A percentile compares a stretch with the other conserved stretches of the same genome.
phyloP scores from a whole-genome alignment of 306 rosid species.

The Clitoria ternatea region DNA sequence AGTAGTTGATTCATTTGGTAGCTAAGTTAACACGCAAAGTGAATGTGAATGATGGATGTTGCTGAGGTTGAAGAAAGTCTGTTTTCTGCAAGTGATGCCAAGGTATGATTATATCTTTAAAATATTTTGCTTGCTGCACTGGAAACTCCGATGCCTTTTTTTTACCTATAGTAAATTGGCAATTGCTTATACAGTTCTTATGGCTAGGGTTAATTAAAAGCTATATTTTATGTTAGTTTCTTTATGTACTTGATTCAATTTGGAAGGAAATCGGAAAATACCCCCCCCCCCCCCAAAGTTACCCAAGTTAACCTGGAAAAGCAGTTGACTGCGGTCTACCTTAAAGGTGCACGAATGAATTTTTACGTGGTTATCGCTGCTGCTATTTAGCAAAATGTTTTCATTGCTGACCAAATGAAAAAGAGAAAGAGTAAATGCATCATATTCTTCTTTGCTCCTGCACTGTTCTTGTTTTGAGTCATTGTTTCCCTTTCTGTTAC shows the following conservation, averaged over 20 bases:
- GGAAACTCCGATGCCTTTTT: not conserved
- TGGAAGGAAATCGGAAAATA: not conserved
- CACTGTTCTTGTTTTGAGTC: not conserved
- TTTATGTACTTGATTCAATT: constrained; percentile 1
- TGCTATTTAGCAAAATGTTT: constrained; percentile 11
- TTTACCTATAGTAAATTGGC: not conserved
- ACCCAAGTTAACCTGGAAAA: not conserved
- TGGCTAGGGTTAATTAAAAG: not conserved
- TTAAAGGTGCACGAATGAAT: not conserved
- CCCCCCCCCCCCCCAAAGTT: too few species aligned
- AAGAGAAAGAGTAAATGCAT: not conserved
- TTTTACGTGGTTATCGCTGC: not conserved
- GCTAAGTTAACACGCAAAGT: not conserved
- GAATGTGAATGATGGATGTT: constrained; percentile 61
- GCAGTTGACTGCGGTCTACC: not conserved
- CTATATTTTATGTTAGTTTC: not conserved
- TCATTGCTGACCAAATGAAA: constrained; percentile 1
- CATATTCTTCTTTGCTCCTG: not conserved
- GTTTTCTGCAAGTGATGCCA: constrained; percentile 78
- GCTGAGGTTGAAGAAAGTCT: constrained; percentile 74
- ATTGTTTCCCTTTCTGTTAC: not conserved
- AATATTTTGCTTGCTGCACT: constrained; percentile 10
- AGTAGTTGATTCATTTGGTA: constrained; percentile 41
- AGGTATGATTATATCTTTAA: constrained; percentile 45
- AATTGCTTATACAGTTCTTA: constrained; percentile 6